Evolutionary conservation across 2,329 filamentous ascomycete species (phyloP).

Genomic region (Penicillium sp.): DNA sequence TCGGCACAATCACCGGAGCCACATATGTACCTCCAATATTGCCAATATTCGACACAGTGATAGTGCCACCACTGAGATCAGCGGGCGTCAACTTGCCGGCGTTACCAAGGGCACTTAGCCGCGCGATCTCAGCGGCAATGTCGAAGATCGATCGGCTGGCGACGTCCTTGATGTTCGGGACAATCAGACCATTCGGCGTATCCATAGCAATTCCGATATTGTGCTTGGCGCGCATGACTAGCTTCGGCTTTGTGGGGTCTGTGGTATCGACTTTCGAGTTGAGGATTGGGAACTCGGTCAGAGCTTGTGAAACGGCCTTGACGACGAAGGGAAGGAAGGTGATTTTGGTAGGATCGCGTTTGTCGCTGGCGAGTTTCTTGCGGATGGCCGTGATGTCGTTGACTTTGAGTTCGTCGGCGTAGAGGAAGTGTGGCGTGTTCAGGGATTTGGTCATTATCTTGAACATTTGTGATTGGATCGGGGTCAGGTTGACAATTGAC

Average conservation of each 20-base stretch:
- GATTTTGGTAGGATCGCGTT: conserved; percentile 60
- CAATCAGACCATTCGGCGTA: conserved; percentile 80
- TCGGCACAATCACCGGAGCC: conserved; percentile 84
- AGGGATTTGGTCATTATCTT: conserved; percentile 94
- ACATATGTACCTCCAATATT: conserved; percentile 92
- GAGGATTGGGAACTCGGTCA: conserved; percentile 78
- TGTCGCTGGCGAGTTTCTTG: conserved; percentile 67
- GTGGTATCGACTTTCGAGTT: conserved; percentile 77
- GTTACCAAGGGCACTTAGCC: conserved; percentile 70
- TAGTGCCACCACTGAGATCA: conserved; percentile 83
- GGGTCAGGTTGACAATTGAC: conserved; percentile 67
- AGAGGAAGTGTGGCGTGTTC: conserved; percentile 90
- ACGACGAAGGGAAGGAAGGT: conserved; percentile 93
- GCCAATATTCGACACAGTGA: conserved; percentile 95
- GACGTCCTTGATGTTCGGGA: conserved; percentile 88
- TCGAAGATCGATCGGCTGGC: conserved; percentile 71
- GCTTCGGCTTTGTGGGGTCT: conserved; percentile 64
- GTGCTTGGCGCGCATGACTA: conserved; percentile 79
- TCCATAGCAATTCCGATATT: conserved; percentile 97
- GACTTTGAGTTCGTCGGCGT: conserved; percentile 86
- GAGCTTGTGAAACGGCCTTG: conserved; percentile 85
- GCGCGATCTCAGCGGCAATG: conserved; percentile 72
- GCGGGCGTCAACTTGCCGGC: conserved; percentile 71
- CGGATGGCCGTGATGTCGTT: conserved; percentile 71
- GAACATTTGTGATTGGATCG: conserved; percentile 91